Evolutionary conservation across 805 yeast species (phyloP), one percentile per base, ranked within the genome.

Genomic region (Pichia cephalocereana): DNA sequence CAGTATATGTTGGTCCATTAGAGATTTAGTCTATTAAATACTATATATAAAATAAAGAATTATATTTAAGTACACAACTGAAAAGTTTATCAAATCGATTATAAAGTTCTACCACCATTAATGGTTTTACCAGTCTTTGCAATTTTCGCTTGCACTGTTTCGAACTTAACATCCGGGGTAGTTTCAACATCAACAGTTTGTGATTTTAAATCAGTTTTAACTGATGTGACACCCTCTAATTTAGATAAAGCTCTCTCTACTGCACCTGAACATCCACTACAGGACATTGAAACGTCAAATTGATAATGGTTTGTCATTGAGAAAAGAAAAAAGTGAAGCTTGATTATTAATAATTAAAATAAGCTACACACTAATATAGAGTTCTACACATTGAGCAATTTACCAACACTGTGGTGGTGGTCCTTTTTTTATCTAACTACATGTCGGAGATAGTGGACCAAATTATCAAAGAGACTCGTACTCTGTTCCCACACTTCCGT

Each of bases 41-140:
- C 12, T 17, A 12, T 26, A 12, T 26, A 28, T n/a, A 28, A 14
- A 11, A 49, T 65, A 75, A 43, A 65, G 70, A 46, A 83, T 59
- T 23, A 23, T 23, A n/a, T n/a, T n/a, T n/a, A n/a, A n/a, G n/a
- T n/a, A 23, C 26, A 23, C 26, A 23, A 23, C 26, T 23, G 26
- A 23, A 23, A 23, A 23, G 26, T 23, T 23, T 23, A 23, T 23
- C 26, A 23, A 23, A 23, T 5, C 26, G n/a, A 34, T 15, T 34
- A 34, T 34, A 34, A 34, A 41, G 74, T 69, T 57, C 74, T 74
- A 12, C 96, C 96, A 31, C 74, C 71, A 43, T 75, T 70, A 50
- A 91, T 83, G 58, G 80, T 80, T 71, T 91, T 91, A 37, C 98
- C 98, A 1, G 98, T 89, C 72, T 91, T 91, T 53, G 82, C 70